phyloP scores from a whole-genome alignment of 208 protist species.

The Acanthamoeba sp. region DNA sequence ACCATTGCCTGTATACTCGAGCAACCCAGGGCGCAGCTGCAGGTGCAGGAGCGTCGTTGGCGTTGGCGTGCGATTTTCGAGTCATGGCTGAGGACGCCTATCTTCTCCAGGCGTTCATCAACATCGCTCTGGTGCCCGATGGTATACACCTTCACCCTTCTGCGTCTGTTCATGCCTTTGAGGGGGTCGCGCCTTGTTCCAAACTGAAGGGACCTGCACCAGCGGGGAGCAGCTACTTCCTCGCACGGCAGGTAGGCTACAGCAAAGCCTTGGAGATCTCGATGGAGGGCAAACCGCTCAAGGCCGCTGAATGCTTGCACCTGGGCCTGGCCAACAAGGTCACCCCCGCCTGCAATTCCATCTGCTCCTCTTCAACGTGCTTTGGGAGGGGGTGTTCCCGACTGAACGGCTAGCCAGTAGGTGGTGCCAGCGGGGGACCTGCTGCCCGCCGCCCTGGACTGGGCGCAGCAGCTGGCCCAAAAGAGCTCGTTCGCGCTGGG shows the following conservation, averaged over 20 bases:
- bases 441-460: background rate
- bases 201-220: too few species aligned
- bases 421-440: background rate
- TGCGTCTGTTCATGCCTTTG: too few species aligned
- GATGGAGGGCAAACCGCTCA: background rate
- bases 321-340: background rate
- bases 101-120: background rate
- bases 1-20: too few species aligned
- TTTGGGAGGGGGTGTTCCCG: too few species aligned
- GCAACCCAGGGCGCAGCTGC: background rate
- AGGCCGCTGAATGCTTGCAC: background rate
- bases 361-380: background rate
- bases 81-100: conserved; percentile 11
- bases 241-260: background rate
- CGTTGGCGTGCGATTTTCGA: background rate
- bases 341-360: background rate
- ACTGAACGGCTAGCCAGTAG: too few species aligned
- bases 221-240: conserved; percentile 8
- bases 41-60: background rate
- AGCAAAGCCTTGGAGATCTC: conserved; percentile 1
- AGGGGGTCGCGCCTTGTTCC: background rate
- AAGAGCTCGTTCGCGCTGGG: background rate
- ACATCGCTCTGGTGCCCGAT: background rate
- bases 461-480: background rate
- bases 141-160: too few species aligned